Percentiles rank a stretch among this genome's conserved stretches.
phyloP scores from a whole-genome alignment of 257 asterid genomes.

The Scutellaria barbata region DNA sequence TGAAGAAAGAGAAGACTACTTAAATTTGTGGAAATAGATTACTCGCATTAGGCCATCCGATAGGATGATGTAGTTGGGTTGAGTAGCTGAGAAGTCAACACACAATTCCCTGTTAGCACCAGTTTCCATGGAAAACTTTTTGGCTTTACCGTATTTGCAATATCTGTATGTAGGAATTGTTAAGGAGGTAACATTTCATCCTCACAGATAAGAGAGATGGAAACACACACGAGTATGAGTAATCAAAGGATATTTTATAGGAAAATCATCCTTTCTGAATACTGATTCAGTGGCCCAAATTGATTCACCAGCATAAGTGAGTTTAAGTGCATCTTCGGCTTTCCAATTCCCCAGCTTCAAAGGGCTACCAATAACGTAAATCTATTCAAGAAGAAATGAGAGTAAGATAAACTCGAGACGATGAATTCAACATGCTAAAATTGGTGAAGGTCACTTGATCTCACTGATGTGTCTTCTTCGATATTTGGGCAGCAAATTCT shows the following conservation, averaged over 20 bases:
- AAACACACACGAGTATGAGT: neutral
- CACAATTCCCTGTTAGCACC: slow-evolving; percentile 76
- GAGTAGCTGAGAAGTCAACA: slow-evolving; percentile 62
- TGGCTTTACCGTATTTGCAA: slow-evolving; percentile 58
- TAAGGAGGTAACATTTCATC: slow-evolving; percentile 53
- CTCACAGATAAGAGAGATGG: slow-evolving; percentile 8
- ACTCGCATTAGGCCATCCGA: slow-evolving; percentile 97
- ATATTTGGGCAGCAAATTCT: slow-evolving; percentile 81
- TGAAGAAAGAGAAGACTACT: neutral
- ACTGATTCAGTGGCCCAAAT: slow-evolving; percentile 77
- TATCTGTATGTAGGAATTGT: slow-evolving; percentile 76
- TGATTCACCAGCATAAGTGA: slow-evolving; percentile 74
- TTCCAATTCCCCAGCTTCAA: slow-evolving; percentile 84
- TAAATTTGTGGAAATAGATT: slow-evolving; percentile 40
- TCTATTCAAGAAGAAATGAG: slow-evolving; percentile 44
- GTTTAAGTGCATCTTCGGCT: slow-evolving; percentile 65
- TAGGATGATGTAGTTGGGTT: slow-evolving; percentile 67
- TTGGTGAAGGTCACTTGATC: slow-evolving; percentile 36
- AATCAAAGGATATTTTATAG: slow-evolving; percentile 83
- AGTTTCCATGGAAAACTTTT: slow-evolving; percentile 61
- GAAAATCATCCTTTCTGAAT: slow-evolving; percentile 77
- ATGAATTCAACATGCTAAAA: slow-evolving; percentile 11
- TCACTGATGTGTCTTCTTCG: slow-evolving; percentile 75
- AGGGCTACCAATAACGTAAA: slow-evolving; percentile 81
- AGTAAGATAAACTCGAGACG: slow-evolving; percentile 26